Evolutionary conservation across 2,329 filamentous ascomycete genomes (phyloP).

Genomic region (Clonostachys rosea): DNA sequence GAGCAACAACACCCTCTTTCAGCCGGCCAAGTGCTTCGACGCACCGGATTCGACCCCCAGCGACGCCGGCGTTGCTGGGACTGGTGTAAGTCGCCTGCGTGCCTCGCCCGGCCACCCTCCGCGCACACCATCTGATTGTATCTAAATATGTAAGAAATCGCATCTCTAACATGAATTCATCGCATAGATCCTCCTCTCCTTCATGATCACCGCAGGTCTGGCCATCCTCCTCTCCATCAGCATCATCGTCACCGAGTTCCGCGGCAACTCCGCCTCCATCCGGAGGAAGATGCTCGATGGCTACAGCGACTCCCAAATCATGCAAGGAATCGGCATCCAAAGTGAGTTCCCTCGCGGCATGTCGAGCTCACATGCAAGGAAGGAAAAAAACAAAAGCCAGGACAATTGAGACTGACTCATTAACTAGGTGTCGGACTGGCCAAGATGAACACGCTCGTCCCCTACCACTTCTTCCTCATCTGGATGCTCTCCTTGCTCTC

Average conservation of each 20-base stretch:
- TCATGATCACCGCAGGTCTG: conserved; percentile 58
- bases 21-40: conserved; percentile 28
- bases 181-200: conserved; percentile 55
- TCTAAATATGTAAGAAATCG: no score
- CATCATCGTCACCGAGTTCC: conserved; percentile 51
- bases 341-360: conserved; percentile 13
- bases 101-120: no score
- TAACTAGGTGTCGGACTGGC: conserved; percentile 46
- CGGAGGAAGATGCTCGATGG: conserved; percentile 60
- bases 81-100: conserved; percentile 37
- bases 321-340: conserved; percentile 66
- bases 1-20: no score
- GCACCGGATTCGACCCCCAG: conserved; percentile 38
- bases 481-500: conserved; percentile 64
- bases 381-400: no score
- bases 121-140: no score
- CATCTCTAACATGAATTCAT: no score
- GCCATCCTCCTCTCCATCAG: conserved; percentile 49
- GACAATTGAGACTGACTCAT: background rate
- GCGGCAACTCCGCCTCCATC: conserved; percentile 43
- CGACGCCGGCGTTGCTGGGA: conserved; percentile 53
- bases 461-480: conserved; percentile 68
- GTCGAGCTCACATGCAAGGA: background rate
- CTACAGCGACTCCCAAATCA: conserved; percentile 64
- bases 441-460: conserved; percentile 51